Evolutionary conservation across 1,139 yeast species (phyloP), one percentile per base, ranked within the genome.

Genomic region (Meyerozyma sp.): DNA sequence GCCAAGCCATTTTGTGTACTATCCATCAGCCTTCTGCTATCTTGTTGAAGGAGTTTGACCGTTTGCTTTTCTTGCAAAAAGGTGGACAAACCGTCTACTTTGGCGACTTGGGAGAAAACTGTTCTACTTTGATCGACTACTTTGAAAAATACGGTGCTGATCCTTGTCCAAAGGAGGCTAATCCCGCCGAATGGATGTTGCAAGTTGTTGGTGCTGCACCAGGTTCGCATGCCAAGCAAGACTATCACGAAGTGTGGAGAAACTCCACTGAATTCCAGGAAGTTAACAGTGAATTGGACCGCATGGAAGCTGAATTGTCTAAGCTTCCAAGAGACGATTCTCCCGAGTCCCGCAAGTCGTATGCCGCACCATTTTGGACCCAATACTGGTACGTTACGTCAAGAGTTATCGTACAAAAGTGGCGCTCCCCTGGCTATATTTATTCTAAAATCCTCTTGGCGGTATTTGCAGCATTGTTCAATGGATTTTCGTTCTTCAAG

Each of bases 121-220:
- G 88, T 45, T 60, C 63, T 42, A 71, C 78, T 5, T 69, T 86
- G 62, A 79, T 83, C 43, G 62, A 76, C 48, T 86, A 86, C 63
- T 86, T 86, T 58, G 94, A 85, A 57, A 59, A 63, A 16, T 65
- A 84, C 53, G 93, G 93, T 38, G 82, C 90, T 27, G 79, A 79
- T 40, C 62, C 36, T 3, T 52, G 59, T 49, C 89, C 89, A 8
- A 67, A 71, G 18, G 77, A 74, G 41, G 89, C 86, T 10, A 84
- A 84, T 55, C 93, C 91, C 8, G 91, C 91, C 4, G 93, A 84
- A 60, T 84, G 89, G 89, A 84, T 84, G 88, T 68, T 84, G 54
- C 83, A 80, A 50, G 86, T 82, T 44, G 83, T 84, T 58, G 90
- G 90, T 44, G 90, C 90, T 35, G 91, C 90, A 26, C 90, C 91